A percentile compares a stretch with the other conserved stretches of the same genome.
Conservation (phyloP, 2,329 filamentous ascomycete genomes). For the Botrytis galanthina region DNA sequence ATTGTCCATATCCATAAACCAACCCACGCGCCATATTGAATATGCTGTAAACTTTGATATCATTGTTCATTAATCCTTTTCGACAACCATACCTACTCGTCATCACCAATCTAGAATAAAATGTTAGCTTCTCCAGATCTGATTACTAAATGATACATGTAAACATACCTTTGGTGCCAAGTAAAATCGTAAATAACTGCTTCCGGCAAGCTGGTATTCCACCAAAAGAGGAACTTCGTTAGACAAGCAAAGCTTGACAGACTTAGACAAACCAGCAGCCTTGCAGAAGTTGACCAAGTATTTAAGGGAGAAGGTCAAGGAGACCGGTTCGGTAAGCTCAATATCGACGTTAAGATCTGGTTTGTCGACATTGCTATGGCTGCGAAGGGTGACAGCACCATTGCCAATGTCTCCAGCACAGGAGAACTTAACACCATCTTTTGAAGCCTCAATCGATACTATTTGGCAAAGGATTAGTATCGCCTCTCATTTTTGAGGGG, state of each 20-base stretch:
- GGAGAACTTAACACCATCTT: constrained; percentile 95
- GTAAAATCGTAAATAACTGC: constrained; percentile 94
- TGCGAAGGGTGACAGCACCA: constrained; percentile 86
- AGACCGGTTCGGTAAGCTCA: constrained; percentile 85
- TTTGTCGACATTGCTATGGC: constrained; percentile 87
- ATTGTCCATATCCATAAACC: constrained; percentile 36
- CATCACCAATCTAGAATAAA: constrained; percentile 62
- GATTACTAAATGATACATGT: too few species aligned
- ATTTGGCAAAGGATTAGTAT: constrained; percentile 27
- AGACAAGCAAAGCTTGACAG: constrained; percentile 90
- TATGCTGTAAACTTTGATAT: constrained; percentile 34
- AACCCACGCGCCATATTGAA: constrained; percentile 36
- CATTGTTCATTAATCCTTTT: constrained; percentile 32
- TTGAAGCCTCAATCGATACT: constrained; percentile 95
- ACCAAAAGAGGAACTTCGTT: constrained; percentile 95
- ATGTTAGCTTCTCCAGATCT: constrained; percentile 24
- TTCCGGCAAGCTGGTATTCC: constrained; percentile 79
- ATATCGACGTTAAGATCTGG: constrained; percentile 83
- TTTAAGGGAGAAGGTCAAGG: constrained; percentile 96
- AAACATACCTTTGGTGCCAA: constrained; percentile 84
- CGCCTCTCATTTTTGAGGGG: background rate
- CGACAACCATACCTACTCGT: constrained; percentile 48
- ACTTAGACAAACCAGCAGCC: constrained; percentile 75
- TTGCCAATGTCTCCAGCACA: constrained; percentile 95
- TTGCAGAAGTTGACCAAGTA: constrained; percentile 99